Conservation (phyloP, 2,329 filamentous ascomycete species). For the Colletotrichum tofieldiae region DNA sequence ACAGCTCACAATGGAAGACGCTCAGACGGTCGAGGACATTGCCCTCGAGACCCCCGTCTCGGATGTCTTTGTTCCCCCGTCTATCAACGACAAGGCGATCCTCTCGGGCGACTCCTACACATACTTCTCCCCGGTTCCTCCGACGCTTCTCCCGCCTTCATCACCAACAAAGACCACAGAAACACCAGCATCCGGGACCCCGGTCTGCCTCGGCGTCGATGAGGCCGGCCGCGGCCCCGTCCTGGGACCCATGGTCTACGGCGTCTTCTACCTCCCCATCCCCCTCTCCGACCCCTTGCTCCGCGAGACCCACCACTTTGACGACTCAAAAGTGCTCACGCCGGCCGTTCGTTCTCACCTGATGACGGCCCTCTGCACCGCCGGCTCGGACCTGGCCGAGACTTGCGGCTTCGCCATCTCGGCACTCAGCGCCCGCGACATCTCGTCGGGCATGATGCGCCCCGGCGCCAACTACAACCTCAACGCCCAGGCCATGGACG, state of each 20-base stretch:
- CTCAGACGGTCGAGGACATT: conserved; percentile 54
- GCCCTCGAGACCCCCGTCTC: conserved; percentile 53
- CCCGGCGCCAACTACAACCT: conserved; percentile 83
- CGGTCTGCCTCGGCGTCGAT: conserved; percentile 88
- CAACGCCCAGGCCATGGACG: conserved; percentile 95
- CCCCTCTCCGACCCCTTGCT: conserved; percentile 81
- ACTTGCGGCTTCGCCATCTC: conserved; percentile 88
- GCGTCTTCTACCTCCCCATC: conserved; percentile 82
- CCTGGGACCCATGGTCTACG: conserved; percentile 85
- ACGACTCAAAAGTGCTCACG: conserved; percentile 95
- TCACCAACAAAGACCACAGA: conserved; percentile 36
- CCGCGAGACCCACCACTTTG: conserved; percentile 85
- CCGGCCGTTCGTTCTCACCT: conserved; percentile 83
- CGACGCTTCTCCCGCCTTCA: conserved; percentile 67
- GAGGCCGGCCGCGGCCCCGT: conserved; percentile 95
- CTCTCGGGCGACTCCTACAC: conserved; percentile 78
- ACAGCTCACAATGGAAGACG: conserved; percentile 56
- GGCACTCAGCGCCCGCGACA: conserved; percentile 87
- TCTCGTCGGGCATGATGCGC: conserved; percentile 83
- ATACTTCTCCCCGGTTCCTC: conserved; percentile 79
- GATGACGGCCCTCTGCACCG: conserved; percentile 79
- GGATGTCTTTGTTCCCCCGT: conserved; percentile 76
- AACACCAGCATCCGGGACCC: conserved; percentile 41
- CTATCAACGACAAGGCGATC: conserved; percentile 71
- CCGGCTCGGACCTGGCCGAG: conserved; percentile 63